A percentile compares a stretch with the other conserved stretches of the same genome.
phyloP scores from a whole-genome alignment of 2,329 filamentous ascomycete species.

The Curvularia sp. region DNA sequence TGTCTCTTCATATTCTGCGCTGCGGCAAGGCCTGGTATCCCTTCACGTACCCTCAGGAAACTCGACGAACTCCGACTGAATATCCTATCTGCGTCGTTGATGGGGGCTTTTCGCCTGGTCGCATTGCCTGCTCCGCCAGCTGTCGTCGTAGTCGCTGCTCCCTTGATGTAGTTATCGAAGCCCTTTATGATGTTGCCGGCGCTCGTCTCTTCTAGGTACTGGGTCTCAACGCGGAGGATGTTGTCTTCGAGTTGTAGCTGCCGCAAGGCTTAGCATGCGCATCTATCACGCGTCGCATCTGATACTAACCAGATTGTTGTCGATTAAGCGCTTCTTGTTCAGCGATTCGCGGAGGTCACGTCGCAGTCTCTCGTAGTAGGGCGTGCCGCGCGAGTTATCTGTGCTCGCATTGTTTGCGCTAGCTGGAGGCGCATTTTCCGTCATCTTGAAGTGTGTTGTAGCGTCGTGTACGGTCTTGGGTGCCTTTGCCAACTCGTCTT shows the following conservation, averaged over 20 bases:
- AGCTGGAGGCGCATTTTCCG: constrained; percentile 56
- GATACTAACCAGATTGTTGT: constrained; percentile 63
- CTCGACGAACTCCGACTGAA: constrained; percentile 61
- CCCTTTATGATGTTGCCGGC: constrained; percentile 95
- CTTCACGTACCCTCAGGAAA: constrained; percentile 46
- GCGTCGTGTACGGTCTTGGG: constrained; percentile 2
- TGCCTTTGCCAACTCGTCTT: neutral
- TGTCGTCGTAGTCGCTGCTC: constrained; percentile 66
- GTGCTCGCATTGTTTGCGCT: constrained; percentile 46
- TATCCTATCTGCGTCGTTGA: constrained; percentile 74
- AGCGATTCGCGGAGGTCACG: constrained; percentile 71
- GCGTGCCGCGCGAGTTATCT: constrained; percentile 60
- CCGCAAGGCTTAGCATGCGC: constrained; percentile 21
- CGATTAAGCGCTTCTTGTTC: constrained; percentile 68
- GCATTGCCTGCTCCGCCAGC: constrained; percentile 48
- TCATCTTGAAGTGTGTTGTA: constrained; percentile 47
- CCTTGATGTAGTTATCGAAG: constrained; percentile 98
- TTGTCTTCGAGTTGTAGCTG: constrained; percentile 74
- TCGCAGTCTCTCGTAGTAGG: constrained; percentile 77
- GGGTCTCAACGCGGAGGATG: constrained; percentile 82
- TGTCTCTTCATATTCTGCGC: neutral
- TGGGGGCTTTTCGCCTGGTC: constrained; percentile 66
- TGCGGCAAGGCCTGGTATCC: neutral
- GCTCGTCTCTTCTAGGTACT: constrained; percentile 85
- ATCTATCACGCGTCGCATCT: constrained; percentile 7